Evolutionary conservation across 306 rosid genomes (phyloP).

Genomic region (Trifolium dubium): DNA sequence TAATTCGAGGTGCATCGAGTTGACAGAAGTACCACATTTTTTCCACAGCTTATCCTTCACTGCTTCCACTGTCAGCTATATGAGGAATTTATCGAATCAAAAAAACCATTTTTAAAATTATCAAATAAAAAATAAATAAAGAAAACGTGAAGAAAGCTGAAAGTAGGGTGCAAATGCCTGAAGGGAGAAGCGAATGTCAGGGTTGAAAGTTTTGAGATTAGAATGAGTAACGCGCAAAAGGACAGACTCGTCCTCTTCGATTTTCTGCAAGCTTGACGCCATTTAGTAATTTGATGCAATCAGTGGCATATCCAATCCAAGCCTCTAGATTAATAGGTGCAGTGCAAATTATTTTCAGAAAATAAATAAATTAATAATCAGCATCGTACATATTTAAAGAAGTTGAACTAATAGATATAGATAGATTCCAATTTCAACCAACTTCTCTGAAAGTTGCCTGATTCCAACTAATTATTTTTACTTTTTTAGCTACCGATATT

Average conservation of each 20-base stretch:
- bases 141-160: not conserved
- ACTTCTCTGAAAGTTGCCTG: too few species aligned
- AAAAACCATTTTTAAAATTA: not conserved
- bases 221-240: slow-evolving; percentile 72
- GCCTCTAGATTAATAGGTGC: too few species aligned
- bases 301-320: too few species aligned
- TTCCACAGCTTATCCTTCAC: slow-evolving; percentile 85
- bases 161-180: slow-evolving; percentile 41
- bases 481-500: too few species aligned
- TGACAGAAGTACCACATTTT: slow-evolving; percentile 78
- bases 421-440: too few species aligned
- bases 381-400: too few species aligned
- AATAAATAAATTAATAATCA: too few species aligned
- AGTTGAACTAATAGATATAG: too few species aligned
- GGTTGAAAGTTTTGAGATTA: slow-evolving; percentile 71
- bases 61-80: slow-evolving; percentile 65
- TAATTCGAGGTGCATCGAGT: slow-evolving; percentile 76
- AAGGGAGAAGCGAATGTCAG: slow-evolving; percentile 74
- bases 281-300: slow-evolving; percentile 11
- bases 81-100: not conserved
- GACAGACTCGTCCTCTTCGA: slow-evolving; percentile 68
- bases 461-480: too few species aligned
- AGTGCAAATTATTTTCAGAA: too few species aligned
- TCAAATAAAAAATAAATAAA: not conserved
- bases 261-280: slow-evolving; percentile 69